A percentile compares a stretch with the other conserved stretches of the same genome.
These are phyloP conservation scores for Beauveria medogensis DNA, from an alignment of 2,329 filamentous ascomycete genomes.

Conservation along the genomic window DNA sequence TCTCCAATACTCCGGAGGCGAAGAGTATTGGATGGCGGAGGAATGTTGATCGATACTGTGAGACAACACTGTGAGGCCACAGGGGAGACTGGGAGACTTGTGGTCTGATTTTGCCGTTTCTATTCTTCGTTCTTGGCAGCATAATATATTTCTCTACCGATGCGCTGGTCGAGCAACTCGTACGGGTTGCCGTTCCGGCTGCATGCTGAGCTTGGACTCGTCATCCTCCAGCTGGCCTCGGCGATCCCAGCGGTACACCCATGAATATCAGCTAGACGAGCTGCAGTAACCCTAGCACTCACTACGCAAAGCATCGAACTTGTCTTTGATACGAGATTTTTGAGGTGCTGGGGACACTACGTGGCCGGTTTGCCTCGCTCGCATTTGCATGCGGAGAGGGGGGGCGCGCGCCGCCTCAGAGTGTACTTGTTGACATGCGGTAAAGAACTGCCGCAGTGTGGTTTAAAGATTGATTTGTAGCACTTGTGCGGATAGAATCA, in stretches of 20 bases:
- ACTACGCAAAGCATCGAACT: background rate
- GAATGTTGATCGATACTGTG: background rate
- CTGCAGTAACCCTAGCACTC: background rate
- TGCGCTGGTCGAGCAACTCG: background rate
- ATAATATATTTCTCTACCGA: background rate
- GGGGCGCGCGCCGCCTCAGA: conserved; percentile 5
- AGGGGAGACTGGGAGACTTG: background rate
- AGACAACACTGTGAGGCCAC: background rate
- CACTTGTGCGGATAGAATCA: background rate
- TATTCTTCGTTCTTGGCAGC: background rate
- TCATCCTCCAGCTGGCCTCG: background rate
- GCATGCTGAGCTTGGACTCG: background rate
- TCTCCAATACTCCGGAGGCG: background rate
- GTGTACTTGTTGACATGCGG: background rate
- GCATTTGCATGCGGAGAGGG: background rate
- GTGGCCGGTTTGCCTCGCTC: background rate
- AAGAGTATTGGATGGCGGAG: background rate
- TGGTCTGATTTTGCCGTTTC: background rate
- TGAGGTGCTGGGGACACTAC: background rate
- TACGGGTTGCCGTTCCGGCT: background rate
- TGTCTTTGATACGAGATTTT: background rate
- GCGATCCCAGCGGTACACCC: background rate
- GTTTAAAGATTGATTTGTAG: background rate
- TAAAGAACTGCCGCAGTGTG: background rate
- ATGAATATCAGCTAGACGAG: background rate